Evolutionary conservation across 371 early-diverging fungal species (phyloP).

Genomic region (Mucor piriformis): DNA sequence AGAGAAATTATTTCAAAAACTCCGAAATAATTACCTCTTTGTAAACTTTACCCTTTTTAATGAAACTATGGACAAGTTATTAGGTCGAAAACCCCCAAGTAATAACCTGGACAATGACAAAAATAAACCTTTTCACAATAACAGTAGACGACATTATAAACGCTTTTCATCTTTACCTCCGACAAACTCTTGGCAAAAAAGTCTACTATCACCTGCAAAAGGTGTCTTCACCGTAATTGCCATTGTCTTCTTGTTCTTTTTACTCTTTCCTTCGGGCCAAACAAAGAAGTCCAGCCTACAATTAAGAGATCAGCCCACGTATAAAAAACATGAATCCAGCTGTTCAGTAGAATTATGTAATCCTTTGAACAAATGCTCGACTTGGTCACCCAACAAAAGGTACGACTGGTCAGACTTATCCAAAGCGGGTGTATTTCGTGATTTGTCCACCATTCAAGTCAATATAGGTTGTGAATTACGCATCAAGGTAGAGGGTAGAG

Average conservation of each 20-base stretch:
- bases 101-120: slow-evolving; percentile 3
- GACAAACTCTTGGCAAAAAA: not conserved
- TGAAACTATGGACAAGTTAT: not conserved
- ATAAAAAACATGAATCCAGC: slow-evolving; percentile 11
- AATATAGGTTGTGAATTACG: slow-evolving; percentile 37
- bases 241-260: slow-evolving; percentile 3
- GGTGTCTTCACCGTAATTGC: not conserved
- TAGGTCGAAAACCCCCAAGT: not conserved
- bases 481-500: slow-evolving; percentile 24
- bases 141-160: slow-evolving; percentile 6
- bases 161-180: not conserved
- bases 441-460: slow-evolving; percentile 36
- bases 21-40: too few relatives aligned
- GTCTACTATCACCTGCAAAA: not conserved
- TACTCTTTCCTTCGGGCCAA: not conserved
- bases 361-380: slow-evolving; percentile 29
- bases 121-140: slow-evolving; percentile 9
- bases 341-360: slow-evolving; percentile 33
- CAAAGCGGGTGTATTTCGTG: slow-evolving; percentile 36
- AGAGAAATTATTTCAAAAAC: too few relatives aligned
- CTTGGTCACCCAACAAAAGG: slow-evolving; percentile 23
- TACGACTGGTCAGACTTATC: slow-evolving; percentile 28
- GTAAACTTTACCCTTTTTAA: not conserved
- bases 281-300: not conserved
- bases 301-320: slow-evolving; percentile 21